Evolutionary conservation across 2,329 filamentous ascomycete species (phyloP), one percentile per base, ranked within the genome.

Genomic region (Ilyonectria destructans): DNA sequence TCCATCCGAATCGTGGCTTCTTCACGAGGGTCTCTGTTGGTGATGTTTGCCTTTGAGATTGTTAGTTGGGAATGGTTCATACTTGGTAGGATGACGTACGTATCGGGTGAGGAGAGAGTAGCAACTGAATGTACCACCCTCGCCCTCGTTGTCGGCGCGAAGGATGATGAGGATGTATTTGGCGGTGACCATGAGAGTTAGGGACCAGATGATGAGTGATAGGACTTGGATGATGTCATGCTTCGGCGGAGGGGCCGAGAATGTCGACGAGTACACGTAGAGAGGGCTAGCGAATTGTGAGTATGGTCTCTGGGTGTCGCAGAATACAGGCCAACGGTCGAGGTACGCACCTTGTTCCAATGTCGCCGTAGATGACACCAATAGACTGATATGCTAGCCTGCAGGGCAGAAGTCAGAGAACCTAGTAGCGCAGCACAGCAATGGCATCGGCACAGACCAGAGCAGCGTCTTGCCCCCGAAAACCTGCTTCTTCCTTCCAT

Each of bases 361-460:
- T 91, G 69, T 92, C 90, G n/a, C 90, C 90, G 67, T 92, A 92
- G 57, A 92, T 91, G 33, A 90, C 88, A 56, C 90, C 89, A 45
- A 85, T 87, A 1, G 86, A 88, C 78, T 91, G 89, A 73, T 90
- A 91, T 17, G 88, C 86, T 49, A 90, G 83, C 85, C 86, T 57
- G 33, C 31, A 57, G 33, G 9, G 37, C 13, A 57, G 21, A 45
- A 57, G 33, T 57, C 19, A 43, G 54, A 26, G 19, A 57, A 43
- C n/a, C 33, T 21, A 57, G 19, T n/a, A 57, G 35, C 15, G 45
- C 21, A 45, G 35, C 15, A 57, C 21, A 45, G 15, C 19, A 45
- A 57, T 57, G 10, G 37, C 15, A 45, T 26, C 29, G 13, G 19
- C 43, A 61, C 45, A 6, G 23, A 61, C 45, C 45, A 61, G 21